phyloP scores from a whole-genome alignment of 1,284 basidiomycete species.

The Anthracocystis panici-leucophaei region DNA sequence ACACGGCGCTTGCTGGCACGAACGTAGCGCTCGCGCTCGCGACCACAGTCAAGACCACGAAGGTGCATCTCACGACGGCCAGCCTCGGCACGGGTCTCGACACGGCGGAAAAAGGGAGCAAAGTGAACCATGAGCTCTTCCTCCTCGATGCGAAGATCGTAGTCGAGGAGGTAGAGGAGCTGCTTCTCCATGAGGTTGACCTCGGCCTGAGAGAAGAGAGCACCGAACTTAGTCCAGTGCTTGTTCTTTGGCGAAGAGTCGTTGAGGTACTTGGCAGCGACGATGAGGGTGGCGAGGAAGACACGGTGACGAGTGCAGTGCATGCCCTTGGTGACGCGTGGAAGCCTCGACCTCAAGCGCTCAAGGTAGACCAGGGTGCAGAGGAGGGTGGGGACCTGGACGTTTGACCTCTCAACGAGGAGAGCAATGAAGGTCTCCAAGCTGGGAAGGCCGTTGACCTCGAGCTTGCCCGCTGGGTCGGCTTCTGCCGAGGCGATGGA shows the following conservation, averaged over 20 bases:
- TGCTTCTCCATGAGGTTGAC: constrained; percentile 98
- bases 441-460: constrained; percentile 74
- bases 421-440: constrained; percentile 89
- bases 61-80: constrained; percentile 68
- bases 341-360: constrained; percentile 82
- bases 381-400: constrained; percentile 90
- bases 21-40: constrained; percentile 65
- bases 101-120: constrained; percentile 66
- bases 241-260: constrained; percentile 89
- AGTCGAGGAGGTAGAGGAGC: constrained; percentile 69
- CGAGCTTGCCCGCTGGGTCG: constrained; percentile 70
- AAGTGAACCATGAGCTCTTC: constrained; percentile 68
- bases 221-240: constrained; percentile 79
- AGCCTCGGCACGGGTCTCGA: constrained; percentile 64
- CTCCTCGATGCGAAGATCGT: constrained; percentile 69
- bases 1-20: constrained; percentile 66
- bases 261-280: constrained; percentile 96
- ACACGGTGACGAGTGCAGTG: constrained; percentile 93
- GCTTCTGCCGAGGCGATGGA: constrained; percentile 58
- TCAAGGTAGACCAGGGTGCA: constrained; percentile 94
- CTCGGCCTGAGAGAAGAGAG: constrained; percentile 76
- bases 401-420: constrained; percentile 86
- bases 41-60: constrained; percentile 65
- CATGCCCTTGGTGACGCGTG: constrained; percentile 87
- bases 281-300: constrained; percentile 94